Evolutionary conservation across 1,284 basidiomycete species (phyloP), one percentile per base, ranked within the genome.

Genomic region (Moniliophthora roreri): DNA sequence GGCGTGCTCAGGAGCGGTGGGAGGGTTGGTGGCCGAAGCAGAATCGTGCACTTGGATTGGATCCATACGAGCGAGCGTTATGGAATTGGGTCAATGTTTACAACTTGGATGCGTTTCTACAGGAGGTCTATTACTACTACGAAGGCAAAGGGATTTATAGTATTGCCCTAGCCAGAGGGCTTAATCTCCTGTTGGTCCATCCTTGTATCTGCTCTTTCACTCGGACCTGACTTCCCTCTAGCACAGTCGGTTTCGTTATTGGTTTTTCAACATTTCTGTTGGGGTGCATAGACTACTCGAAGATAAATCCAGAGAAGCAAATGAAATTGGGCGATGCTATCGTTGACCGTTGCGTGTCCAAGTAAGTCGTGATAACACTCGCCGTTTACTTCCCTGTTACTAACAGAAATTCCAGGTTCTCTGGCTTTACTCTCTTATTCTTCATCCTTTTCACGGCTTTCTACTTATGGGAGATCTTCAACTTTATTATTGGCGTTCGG

Each of bases 81-180:
- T 99, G 97, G 97, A 90, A 92, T 58, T 99, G 97, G 97, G 93
- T 97, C 57, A 99, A 99, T 66, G 93, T 98, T 7, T 93, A 93
- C 65, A 96, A 99, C 67, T 79, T 99, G 37, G 96, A 99, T 65
- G 86, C 85, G 6, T 99, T 97, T 69, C 72, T 99, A 28, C 93
- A 96, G 73, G 93, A 98, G 62, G 93, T 93, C 38, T 99, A 99
- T 69, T 79, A 81, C 48, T 99, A 98, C 69, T 99, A 99, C 67
- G 88, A 93, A 62, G 95, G 95, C 32, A 97, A 98, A 65, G 96
- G 96, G 0, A 88, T 97, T 47, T 95, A 90, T 70, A 95, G 93
- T 62, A 99, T 99, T 62, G 91, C 89, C 3, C 78, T 99, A 15
- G 81, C 91, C 4, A 81, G 91, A 48, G 86, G 91, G 11, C 79